Percentiles rank a stretch among this genome's conserved stretches.
Conservation (phyloP, 2,329 filamentous ascomycete genomes). For the Metarhizium humberi region DNA sequence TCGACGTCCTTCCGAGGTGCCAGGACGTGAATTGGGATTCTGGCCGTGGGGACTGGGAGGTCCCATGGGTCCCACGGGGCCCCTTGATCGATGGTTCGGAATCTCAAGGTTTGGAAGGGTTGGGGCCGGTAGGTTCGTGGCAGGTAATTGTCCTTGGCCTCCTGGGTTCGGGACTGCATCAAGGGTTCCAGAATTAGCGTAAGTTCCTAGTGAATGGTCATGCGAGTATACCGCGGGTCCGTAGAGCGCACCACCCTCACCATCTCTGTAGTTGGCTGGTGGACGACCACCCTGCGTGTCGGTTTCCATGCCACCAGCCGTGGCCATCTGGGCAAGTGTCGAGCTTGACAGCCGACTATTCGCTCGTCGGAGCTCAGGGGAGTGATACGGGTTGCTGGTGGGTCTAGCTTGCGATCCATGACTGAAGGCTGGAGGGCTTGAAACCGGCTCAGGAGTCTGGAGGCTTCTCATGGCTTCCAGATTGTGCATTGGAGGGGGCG, state of each 20-base stretch:
- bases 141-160: slow-evolving; percentile 23
- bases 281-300: slow-evolving; percentile 20
- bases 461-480: slow-evolving; percentile 45
- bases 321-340: slow-evolving; percentile 72
- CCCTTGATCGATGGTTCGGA: slow-evolving; percentile 32
- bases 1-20: slow-evolving; percentile 22
- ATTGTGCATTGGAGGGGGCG: slow-evolving; percentile 34
- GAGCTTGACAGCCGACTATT: slow-evolving; percentile 76
- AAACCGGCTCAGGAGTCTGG: slow-evolving; percentile 66
- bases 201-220: slow-evolving; percentile 39
- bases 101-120: slow-evolving; percentile 31
- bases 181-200: slow-evolving; percentile 45
- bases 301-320: slow-evolving; percentile 48
- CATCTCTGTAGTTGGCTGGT: slow-evolving; percentile 17
- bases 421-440: slow-evolving; percentile 67
- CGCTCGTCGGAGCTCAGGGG: slow-evolving; percentile 68
- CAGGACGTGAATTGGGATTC: slow-evolving; percentile 21
- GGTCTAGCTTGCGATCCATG: slow-evolving; percentile 67
- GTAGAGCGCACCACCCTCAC: slow-evolving; percentile 22
- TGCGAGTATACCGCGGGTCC: slow-evolving; percentile 43
- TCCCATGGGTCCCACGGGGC: slow-evolving; percentile 31
- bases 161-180: slow-evolving; percentile 41
- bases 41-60: slow-evolving; percentile 21
- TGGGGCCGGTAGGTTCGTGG: slow-evolving; percentile 28
- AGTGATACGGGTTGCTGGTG: slow-evolving; percentile 57